Conservation (phyloP, 75 land plant genomes). For the Cryptomeria japonica region DNA sequence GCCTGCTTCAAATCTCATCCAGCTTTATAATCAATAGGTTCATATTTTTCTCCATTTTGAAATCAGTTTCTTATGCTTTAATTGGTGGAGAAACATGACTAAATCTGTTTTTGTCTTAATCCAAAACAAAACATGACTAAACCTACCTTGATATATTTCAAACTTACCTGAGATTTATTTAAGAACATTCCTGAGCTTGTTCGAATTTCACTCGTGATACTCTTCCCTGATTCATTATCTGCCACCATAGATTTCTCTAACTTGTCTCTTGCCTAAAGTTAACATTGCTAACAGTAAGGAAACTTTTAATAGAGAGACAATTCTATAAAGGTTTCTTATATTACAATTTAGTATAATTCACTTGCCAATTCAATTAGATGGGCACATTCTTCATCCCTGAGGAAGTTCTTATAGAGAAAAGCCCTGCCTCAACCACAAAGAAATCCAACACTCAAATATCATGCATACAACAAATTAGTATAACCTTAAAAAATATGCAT, state of each 20-base stretch:
- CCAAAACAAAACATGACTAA: background rate
- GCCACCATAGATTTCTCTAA: slow-evolving; percentile 54
- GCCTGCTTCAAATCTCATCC: too few species aligned
- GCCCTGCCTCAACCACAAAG: background rate
- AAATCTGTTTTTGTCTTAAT: too few species aligned
- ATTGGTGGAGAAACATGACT: background rate
- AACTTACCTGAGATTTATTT: slow-evolving; percentile 20
- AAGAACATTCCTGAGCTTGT: slow-evolving; percentile 55
- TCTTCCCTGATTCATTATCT: slow-evolving; percentile 46
- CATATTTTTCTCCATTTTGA: background rate
- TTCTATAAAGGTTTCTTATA: background rate
- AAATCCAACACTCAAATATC: background rate
- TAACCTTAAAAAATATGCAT: too few species aligned
- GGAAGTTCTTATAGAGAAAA: slow-evolving; percentile 48
- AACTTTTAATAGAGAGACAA: background rate
- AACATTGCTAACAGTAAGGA: background rate
- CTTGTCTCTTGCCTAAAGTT: slow-evolving; percentile 17
- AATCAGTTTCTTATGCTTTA: background rate
- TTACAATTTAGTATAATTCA: background rate
- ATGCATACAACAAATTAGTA: background rate
- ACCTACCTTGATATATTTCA: background rate
- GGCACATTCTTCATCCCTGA: slow-evolving; percentile 61
- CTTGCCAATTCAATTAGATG: slow-evolving; percentile 47
- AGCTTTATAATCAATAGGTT: background rate
- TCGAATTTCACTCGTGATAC: slow-evolving; percentile 37